These are phyloP conservation scores for Isabelozyma pseudorhagii DNA, from an alignment of 805 yeast genomes.

Conservation along the genomic window DNA sequence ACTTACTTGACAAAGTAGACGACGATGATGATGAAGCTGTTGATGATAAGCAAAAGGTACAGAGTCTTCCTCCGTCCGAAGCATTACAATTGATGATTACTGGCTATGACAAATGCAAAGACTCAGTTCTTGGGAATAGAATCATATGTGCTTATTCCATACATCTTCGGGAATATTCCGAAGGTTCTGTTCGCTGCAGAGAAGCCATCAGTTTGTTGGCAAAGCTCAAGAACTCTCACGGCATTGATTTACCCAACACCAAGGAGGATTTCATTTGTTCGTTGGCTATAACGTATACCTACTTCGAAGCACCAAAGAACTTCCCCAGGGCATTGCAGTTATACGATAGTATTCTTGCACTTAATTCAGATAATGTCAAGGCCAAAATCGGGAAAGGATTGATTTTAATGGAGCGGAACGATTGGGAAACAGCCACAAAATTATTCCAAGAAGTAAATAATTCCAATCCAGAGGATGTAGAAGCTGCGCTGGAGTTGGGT, in stretches of 20 bases:
- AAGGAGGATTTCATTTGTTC: slow-evolving; percentile 58
- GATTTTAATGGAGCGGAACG: slow-evolving; percentile 64
- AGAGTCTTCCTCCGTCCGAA: slow-evolving; percentile 44
- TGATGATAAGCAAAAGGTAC: slow-evolving; percentile 6
- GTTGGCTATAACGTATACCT: slow-evolving; percentile 75
- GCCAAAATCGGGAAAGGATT: slow-evolving; percentile 83
- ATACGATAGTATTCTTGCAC: slow-evolving; percentile 57
- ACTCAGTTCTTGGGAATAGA: slow-evolving; percentile 60
- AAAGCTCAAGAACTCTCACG: slow-evolving; percentile 42
- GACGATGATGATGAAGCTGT: slow-evolving; percentile 12
- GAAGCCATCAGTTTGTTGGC: slow-evolving; percentile 58
- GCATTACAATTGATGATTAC: slow-evolving; percentile 48
- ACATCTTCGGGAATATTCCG: slow-evolving; percentile 58
- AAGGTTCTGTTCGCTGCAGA: slow-evolving; percentile 58
- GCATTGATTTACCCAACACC: slow-evolving; percentile 48
- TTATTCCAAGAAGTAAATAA: slow-evolving; percentile 51
- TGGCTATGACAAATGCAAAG: slow-evolving; percentile 40
- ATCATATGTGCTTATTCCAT: slow-evolving; percentile 61
- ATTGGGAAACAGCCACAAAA: slow-evolving; percentile 50
- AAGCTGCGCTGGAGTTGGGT: slow-evolving; percentile 66
- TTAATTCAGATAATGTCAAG: slow-evolving; percentile 43
- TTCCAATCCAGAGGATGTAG: slow-evolving; percentile 48
- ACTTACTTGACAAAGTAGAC: slow-evolving; percentile 4
- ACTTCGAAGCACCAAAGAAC: slow-evolving; percentile 88
- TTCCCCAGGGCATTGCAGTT: slow-evolving; percentile 68